Evolutionary conservation across 2,329 filamentous ascomycete species (phyloP).

Genomic region (Akanthomyces uredinophilus): DNA sequence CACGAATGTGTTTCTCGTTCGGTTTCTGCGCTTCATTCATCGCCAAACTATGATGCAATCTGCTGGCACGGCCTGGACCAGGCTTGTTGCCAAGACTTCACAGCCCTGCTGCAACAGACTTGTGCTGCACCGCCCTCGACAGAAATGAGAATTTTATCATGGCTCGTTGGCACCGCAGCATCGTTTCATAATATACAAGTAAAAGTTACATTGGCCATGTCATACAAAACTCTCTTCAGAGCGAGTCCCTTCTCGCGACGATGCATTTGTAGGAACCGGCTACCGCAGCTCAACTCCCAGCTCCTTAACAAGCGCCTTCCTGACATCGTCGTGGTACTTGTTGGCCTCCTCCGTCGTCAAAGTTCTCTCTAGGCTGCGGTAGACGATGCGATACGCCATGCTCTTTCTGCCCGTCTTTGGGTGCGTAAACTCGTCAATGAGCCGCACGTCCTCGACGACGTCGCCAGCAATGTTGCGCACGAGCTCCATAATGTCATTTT

Average conservation of each 20-base stretch:
- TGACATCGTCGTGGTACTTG: slow-evolving; percentile 65
- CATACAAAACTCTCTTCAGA: background rate
- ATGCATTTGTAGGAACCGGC: too few species aligned
- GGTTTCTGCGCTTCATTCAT: background rate
- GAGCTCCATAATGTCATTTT: slow-evolving; percentile 97
- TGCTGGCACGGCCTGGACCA: background rate
- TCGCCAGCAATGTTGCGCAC: slow-evolving; percentile 79
- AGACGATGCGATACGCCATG: slow-evolving; percentile 89
- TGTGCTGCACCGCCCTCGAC: background rate
- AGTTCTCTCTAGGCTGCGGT: slow-evolving; percentile 86
- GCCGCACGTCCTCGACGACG: slow-evolving; percentile 76
- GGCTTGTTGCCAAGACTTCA: too few species aligned
- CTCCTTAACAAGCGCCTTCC: slow-evolving; percentile 57
- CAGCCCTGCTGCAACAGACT: background rate
- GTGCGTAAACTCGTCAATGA: slow-evolving; percentile 84
- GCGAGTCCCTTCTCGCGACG: background rate
- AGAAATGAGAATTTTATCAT: background rate
- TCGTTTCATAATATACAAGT: background rate
- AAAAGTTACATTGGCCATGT: background rate
- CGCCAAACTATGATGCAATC: background rate
- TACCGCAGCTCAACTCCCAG: slow-evolving; percentile 64
- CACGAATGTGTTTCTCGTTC: background rate
- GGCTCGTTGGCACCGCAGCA: too few species aligned
- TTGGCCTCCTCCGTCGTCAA: slow-evolving; percentile 81
- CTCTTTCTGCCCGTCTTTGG: slow-evolving; percentile 79